Percentiles rank a stretch among this genome's conserved stretches.
Evolutionary conservation across 2,329 filamentous ascomycete genomes (phyloP).

Genomic region (Xylariaceae sp.): DNA sequence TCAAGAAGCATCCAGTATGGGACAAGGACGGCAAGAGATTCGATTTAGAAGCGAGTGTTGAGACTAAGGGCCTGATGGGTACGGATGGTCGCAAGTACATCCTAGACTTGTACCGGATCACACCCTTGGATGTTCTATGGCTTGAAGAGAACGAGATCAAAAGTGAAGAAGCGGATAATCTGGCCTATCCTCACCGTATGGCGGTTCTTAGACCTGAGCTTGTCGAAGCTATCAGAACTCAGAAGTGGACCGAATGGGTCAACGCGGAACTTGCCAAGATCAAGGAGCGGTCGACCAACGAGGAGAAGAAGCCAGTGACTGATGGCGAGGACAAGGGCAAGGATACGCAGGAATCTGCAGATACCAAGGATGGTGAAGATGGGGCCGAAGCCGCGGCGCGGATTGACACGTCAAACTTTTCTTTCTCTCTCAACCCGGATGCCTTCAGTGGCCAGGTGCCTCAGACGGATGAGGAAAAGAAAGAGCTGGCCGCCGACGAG

Average conservation of each 20-base stretch:
- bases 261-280: constrained; percentile 63
- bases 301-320: constrained; percentile 10
- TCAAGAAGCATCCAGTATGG: constrained; percentile 96
- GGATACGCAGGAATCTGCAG: constrained; percentile 18
- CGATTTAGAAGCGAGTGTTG: constrained; percentile 89
- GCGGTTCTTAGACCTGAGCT: constrained; percentile 86
- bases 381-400: constrained; percentile 49
- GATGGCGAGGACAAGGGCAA: constrained; percentile 6
- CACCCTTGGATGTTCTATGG: constrained; percentile 85
- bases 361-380: constrained; percentile 27
- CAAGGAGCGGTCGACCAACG: constrained; percentile 29
- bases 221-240: constrained; percentile 75
- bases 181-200: constrained; percentile 88
- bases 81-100: constrained; percentile 97
- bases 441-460: constrained; percentile 89
- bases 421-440: constrained; percentile 86
- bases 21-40: constrained; percentile 90
- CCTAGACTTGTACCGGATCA: constrained; percentile 91
- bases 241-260: constrained; percentile 84
- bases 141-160: constrained; percentile 63
- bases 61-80: constrained; percentile 95
- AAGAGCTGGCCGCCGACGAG: constrained; percentile 75
- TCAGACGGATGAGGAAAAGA: constrained; percentile 84
- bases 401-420: constrained; percentile 81
- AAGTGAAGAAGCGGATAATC: constrained; percentile 29